A percentile compares a stretch with the other conserved stretches of the same genome.
Conservation (phyloP, 2,329 filamentous ascomycete genomes). For the Phyllosticta citrichinensis region DNA sequence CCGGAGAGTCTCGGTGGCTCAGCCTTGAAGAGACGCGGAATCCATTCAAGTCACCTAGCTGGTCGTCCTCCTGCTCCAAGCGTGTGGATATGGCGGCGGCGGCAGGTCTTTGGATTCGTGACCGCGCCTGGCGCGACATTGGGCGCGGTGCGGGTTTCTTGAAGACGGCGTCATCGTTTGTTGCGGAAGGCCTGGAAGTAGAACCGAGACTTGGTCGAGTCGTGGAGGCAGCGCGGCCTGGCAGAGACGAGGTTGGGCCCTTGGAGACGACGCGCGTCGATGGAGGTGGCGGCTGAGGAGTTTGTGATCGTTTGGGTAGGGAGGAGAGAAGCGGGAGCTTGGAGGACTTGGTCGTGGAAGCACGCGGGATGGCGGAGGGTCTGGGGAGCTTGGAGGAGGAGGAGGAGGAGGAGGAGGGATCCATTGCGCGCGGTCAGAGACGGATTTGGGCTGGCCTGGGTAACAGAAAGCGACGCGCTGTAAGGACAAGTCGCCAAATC, state of each 20-base stretch:
- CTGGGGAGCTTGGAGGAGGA: slow-evolving; percentile 13
- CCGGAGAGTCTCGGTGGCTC: slow-evolving; percentile 23
- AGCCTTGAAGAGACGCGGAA: slow-evolving; percentile 29
- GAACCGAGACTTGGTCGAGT: not conserved
- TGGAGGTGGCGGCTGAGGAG: not conserved
- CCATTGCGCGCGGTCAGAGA: slow-evolving; percentile 19
- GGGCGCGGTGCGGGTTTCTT: slow-evolving; percentile 28
- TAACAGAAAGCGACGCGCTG: not conserved
- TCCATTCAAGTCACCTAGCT: slow-evolving; percentile 31
- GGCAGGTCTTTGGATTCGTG: slow-evolving; percentile 13
- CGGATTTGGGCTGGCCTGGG: slow-evolving; percentile 12
- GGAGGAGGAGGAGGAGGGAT: slow-evolving; percentile 15
- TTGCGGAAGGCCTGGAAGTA: not conserved
- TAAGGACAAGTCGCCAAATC: not conserved
- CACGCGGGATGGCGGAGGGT: slow-evolving; percentile 13
- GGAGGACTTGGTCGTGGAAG: slow-evolving; percentile 38
- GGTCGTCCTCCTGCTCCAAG: slow-evolving; percentile 10
- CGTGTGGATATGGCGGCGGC: slow-evolving; percentile 3
- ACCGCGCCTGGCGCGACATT: slow-evolving; percentile 22
- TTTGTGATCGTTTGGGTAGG: slow-evolving; percentile 13
- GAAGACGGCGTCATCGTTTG: slow-evolving; percentile 21
- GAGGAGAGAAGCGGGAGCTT: slow-evolving; percentile 32
- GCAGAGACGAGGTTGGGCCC: slow-evolving; percentile 38
- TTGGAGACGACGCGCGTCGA: slow-evolving; percentile 29
- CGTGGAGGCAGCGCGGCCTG: slow-evolving; percentile 17